Evolutionary conservation across 192 early-diverging fungal genomes (phyloP).

Genomic region (Backusella australiensis): DNA sequence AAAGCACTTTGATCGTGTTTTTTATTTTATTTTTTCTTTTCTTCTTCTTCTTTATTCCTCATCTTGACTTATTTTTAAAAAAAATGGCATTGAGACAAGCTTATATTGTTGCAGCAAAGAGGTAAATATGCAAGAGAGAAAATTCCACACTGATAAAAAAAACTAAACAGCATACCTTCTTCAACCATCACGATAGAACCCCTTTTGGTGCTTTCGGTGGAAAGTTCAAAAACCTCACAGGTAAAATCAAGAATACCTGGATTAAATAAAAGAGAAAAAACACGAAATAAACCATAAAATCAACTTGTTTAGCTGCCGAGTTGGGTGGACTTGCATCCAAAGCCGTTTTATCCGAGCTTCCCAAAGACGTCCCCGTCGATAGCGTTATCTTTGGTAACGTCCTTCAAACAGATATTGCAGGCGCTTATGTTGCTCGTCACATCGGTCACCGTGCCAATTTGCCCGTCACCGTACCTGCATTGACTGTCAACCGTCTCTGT

Average conservation of each 20-base stretch:
- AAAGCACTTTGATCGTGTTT: not conserved
- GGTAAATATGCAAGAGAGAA: conserved; percentile 6
- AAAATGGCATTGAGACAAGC: conserved; percentile 51
- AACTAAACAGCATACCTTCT: no score
- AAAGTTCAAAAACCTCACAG: conserved; percentile 83
- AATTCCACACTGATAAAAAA: no score
- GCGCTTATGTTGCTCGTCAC: conserved; percentile 90
- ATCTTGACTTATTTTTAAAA: not conserved
- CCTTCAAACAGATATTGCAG: conserved; percentile 76
- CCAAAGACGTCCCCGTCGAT: conserved; percentile 67
- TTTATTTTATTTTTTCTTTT: not conserved
- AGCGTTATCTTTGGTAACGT: conserved; percentile 97
- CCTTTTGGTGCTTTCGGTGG: conserved; percentile 95
- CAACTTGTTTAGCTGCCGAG: conserved; percentile 54
- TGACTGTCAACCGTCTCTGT: conserved; percentile 95
- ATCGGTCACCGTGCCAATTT: conserved; percentile 87
- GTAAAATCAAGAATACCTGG: conserved; percentile 35
- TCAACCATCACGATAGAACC: conserved; percentile 30
- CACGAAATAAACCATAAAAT: not conserved
- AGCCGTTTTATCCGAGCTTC: conserved; percentile 79
- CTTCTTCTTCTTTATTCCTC: not conserved
- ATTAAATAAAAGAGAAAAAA: not conserved
- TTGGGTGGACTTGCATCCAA: conserved; percentile 91
- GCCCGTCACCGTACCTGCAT: conserved; percentile 80
- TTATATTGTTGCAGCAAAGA: conserved; percentile 80